phyloP scores from a whole-genome alignment of 768 basidiomycete species.

The Lenzites betulinus region DNA sequence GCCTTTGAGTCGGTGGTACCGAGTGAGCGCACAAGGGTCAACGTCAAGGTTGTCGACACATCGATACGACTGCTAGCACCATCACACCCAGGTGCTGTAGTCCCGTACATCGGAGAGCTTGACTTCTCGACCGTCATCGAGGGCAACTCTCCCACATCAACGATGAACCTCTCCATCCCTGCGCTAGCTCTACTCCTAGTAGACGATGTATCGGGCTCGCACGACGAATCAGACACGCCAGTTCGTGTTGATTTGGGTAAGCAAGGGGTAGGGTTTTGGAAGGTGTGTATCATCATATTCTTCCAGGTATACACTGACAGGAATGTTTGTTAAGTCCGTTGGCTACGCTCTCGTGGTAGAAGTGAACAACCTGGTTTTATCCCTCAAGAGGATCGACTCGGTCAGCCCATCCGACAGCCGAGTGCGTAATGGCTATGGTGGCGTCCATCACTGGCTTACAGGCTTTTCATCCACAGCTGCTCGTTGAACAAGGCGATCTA shows the following conservation, averaged over 20 bases:
- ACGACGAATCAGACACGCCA: slow-evolving; percentile 28
- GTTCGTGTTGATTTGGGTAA: slow-evolving; percentile 20
- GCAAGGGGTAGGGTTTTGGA: slow-evolving; percentile 60
- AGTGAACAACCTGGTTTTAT: slow-evolving; percentile 50
- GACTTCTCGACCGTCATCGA: slow-evolving; percentile 75
- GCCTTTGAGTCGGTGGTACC: slow-evolving; percentile 94
- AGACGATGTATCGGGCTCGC: slow-evolving; percentile 47
- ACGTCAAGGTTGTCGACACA: slow-evolving; percentile 64
- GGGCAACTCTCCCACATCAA: slow-evolving; percentile 60
- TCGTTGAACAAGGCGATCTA: slow-evolving; percentile 53
- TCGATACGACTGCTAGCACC: slow-evolving; percentile 64
- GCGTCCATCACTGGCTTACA: neutral
- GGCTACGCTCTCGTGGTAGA: slow-evolving; percentile 75
- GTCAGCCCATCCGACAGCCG: slow-evolving; percentile 33
- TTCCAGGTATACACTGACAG: neutral
- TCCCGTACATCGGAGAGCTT: slow-evolving; percentile 63
- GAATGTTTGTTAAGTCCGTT: slow-evolving; percentile 39
- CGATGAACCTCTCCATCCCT: slow-evolving; percentile 50
- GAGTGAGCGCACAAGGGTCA: slow-evolving; percentile 76
- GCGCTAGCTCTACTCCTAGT: slow-evolving; percentile 54
- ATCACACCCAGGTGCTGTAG: slow-evolving; percentile 62
- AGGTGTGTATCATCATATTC: slow-evolving; percentile 45
- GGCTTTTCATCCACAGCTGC: slow-evolving; percentile 43
- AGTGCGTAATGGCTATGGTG: slow-evolving; percentile 33
- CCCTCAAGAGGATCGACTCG: slow-evolving; percentile 35